A percentile compares a stretch with the other conserved stretches of the same genome.
Evolutionary conservation across 2,329 filamentous ascomycete species (phyloP).

Genomic region (Eurotiales sp.): DNA sequence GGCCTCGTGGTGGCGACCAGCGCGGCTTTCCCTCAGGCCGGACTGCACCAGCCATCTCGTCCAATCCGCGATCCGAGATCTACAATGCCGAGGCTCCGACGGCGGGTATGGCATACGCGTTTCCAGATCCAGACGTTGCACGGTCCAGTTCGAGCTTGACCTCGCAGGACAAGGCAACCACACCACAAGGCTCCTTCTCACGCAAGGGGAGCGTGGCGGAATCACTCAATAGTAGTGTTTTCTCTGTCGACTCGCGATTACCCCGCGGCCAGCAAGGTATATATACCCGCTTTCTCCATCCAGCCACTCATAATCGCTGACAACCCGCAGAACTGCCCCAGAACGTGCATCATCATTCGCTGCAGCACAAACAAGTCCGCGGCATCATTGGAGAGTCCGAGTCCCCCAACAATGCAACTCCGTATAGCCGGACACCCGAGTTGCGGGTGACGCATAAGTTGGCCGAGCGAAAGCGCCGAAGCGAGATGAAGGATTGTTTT

Average conservation of each 20-base stretch:
- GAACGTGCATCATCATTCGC: constrained; percentile 45
- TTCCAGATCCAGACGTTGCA: constrained; percentile 46
- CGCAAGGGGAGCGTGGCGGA: constrained; percentile 46
- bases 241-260: constrained; percentile 47
- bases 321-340: constrained; percentile 44
- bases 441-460: constrained; percentile 49
- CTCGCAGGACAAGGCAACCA: constrained; percentile 29
- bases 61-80: constrained; percentile 48
- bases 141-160: constrained; percentile 36
- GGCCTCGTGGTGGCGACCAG: constrained; percentile 36
- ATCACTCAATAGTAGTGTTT: constrained; percentile 45
- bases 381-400: constrained; percentile 46
- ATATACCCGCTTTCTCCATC: constrained; percentile 1
- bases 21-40: constrained; percentile 43
- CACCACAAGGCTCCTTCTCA: constrained; percentile 32
- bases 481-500: constrained; percentile 52
- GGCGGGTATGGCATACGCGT: constrained; percentile 49
- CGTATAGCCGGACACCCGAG: constrained; percentile 49
- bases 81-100: constrained; percentile 50
- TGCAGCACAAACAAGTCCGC: constrained; percentile 48
- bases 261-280: constrained; percentile 48
- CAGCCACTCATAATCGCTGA: constrained; percentile 5
- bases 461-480: constrained; percentile 49
- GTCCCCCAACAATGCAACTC: constrained; percentile 37
- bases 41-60: constrained; percentile 47